Evolutionary conservation across 768 basidiomycete genomes (phyloP), one percentile per base, ranked within the genome.

Genomic region (Coprinopsis cinerea): DNA sequence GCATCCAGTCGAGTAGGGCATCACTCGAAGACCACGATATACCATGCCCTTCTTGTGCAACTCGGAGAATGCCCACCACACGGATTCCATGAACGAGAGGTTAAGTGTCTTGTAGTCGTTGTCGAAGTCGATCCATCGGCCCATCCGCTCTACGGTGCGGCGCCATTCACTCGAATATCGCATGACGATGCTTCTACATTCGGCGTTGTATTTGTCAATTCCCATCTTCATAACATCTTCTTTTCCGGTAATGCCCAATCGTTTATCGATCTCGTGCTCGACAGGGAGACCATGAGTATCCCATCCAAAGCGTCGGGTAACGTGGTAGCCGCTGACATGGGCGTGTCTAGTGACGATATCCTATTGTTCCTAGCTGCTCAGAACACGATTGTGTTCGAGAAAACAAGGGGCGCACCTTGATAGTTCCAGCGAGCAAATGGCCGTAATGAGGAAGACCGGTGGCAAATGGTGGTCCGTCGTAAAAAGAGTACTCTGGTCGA

Each of bases 91-190:
- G 67, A 90, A 99, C 7, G 83, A 72, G 5, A 83, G 67, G 60
- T 98, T 92, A 54, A 98, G 78, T 14, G 96, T 99, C 75, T 97
- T 98, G 75, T 99, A 99, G 60, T 97, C 96, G 59, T 97, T 90
- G 67, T 99, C 96, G 59, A 99, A 99, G 68, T 99, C 96, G 70
- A 99, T 98, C 96, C 96, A 99, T 55, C 96, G 83, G 27, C 95
- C 96, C 87, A 98, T 94, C 55, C 96, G 83, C 67, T 96, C 94
- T 47, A 99, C 95, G 3, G 94, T 98, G 28, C 71, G 62, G 43
- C 93, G 83, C 96, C 96, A 99, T 63, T 98, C 94, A 5, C 81
- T 77, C 1, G 94, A 77, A 65, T 98, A 98, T 44, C 92, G 80
- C 94, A 99, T 97, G 59, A 98, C 95, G 64, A 98, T 98, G 53